Base-by-base conservation (phyloP, 176 grass and related monocot species). In the Thinopyrum elongatum region DNA sequence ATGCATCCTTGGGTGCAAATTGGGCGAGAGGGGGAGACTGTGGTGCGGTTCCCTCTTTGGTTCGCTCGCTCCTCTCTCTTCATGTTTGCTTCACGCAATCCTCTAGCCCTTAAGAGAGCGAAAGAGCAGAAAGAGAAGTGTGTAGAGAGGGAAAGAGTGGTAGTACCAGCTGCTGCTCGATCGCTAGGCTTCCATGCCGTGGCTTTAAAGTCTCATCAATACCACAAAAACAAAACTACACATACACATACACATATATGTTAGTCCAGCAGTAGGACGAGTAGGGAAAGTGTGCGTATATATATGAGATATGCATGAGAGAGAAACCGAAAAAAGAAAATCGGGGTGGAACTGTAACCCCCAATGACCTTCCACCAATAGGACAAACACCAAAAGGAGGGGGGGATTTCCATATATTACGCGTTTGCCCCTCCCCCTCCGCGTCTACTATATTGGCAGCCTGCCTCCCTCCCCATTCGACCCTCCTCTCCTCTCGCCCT, bases 201-300 rank as follows among this genome's bases (percentile, higher is more conserved):
- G 93, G 93, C 95, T 95, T 98, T 98, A 91, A 98, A 98, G 95
- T 91, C 89, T 95, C 90, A 94, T 94, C 93, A 93, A 93, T 90
- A 85, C 93, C 87, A 82, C 86, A 90, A 90, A 92, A 92, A 81
- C 79, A 95, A 92, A 94, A 74, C 53, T 82, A 75, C 72, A 75
- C 47, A 16, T 74, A 46, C n/a, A 27, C 4, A 55, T 55, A 78
- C 65, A 82, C 71, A 80, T 65, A 75, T 17, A 84, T 62, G 19
- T 78, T 84, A 55, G 26, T 84, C 82, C 38, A 57, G 53, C n/a
- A 64, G 69, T 51, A 25, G 70, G 47, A 86, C 46, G 19, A 38
- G 15, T 12, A 42, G 30, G 65, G 47, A 29, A 72, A 59, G 70
- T 80, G 38, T 53, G 15, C 16, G 10, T 26, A 15, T 41, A 22